Percentiles rank a stretch among this genome's conserved stretches.
phyloP scores from a whole-genome alignment of 805 yeast genomes.

The Grigorovia humatica region DNA sequence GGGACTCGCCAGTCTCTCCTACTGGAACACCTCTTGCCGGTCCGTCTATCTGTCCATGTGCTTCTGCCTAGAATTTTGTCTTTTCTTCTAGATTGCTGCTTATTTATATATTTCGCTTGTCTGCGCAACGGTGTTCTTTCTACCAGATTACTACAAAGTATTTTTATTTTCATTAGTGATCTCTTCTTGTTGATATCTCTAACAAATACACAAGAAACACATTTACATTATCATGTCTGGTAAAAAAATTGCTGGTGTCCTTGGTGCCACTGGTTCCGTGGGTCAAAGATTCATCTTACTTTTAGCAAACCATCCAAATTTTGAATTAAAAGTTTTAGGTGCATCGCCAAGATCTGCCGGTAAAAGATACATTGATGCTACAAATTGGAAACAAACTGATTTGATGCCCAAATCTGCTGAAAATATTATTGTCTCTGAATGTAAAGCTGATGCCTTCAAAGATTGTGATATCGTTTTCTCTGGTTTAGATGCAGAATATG shows the following conservation, averaged over 20 bases:
- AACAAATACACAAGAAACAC: background rate
- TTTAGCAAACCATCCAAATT: slow-evolving; percentile 79
- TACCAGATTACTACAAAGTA: no score
- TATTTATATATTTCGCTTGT: background rate
- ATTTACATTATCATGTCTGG: slow-evolving; percentile 15
- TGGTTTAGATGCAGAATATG: slow-evolving; percentile 86
- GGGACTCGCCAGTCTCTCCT: no score
- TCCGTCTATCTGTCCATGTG: no score
- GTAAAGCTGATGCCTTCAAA: slow-evolving; percentile 64
- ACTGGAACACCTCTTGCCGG: no score
- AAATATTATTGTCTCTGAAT: slow-evolving; percentile 59
- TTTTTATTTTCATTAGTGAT: background rate
- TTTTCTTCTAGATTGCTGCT: background rate
- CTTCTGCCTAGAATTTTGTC: background rate
- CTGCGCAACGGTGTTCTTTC: background rate
- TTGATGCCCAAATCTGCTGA: slow-evolving; percentile 62
- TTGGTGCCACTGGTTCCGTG: slow-evolving; percentile 97
- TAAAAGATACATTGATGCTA: slow-evolving; percentile 72
- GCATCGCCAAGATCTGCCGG: slow-evolving; percentile 95
- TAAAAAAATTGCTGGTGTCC: slow-evolving; percentile 59
- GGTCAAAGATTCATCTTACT: slow-evolving; percentile 91
- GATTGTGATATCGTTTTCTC: slow-evolving; percentile 93
- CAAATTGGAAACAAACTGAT: slow-evolving; percentile 87
- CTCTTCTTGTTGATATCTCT: background rate
- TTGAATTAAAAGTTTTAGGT: slow-evolving; percentile 75